Conservation (phyloP, 179 eudicot species). For the Spergularia azorica region DNA sequence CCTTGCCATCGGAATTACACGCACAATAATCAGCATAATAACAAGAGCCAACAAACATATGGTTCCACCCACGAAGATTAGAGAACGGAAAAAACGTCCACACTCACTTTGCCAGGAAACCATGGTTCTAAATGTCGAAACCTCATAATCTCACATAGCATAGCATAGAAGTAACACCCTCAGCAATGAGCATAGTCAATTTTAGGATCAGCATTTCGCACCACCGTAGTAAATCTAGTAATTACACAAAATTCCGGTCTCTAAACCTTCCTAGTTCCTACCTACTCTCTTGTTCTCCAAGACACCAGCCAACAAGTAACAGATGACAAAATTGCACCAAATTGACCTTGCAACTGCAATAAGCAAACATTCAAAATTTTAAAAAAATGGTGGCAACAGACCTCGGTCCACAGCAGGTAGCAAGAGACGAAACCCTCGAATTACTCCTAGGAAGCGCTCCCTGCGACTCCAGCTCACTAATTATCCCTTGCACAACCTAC, state of each 20-base stretch:
- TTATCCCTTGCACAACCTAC: conserved; percentile 96
- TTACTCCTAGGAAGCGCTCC: conserved; percentile 97
- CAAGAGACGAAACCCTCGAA: conserved; percentile 98
- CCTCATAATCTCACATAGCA: neutral
- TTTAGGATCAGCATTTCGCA: no score
- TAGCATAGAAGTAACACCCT: neutral
- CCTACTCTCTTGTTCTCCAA: neutral
- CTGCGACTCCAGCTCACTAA: conserved; percentile 95
- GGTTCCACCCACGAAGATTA: no score
- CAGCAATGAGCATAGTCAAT: neutral
- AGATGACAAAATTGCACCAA: neutral
- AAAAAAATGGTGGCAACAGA: conserved; percentile 26
- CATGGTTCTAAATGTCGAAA: neutral
- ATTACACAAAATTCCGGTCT: no score
- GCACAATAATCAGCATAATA: neutral
- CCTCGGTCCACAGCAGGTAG: conserved; percentile 99
- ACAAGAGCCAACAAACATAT: neutral
- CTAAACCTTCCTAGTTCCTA: no score
- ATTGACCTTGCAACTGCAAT: neutral
- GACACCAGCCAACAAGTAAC: neutral
- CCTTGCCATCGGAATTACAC: neutral
- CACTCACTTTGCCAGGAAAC: neutral
- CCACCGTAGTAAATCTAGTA: no score
- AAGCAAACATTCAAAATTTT: neutral
- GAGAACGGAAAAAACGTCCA: no score